Conservation (phyloP, 177 flowering plant genomes). For the Vitis hybrid region DNA sequence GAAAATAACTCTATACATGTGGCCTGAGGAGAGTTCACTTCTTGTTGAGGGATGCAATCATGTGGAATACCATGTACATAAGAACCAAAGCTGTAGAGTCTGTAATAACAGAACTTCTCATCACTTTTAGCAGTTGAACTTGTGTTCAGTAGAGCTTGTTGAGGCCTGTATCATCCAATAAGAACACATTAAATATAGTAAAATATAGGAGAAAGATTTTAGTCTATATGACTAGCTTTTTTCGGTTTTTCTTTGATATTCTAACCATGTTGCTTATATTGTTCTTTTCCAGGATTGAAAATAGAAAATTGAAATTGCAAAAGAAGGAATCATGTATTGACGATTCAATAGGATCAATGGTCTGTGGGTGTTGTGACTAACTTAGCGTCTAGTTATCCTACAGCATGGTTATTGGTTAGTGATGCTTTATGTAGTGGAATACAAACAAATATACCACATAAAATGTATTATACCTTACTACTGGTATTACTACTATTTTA, state of each 20-base stretch:
- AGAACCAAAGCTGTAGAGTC: conserved; percentile 12
- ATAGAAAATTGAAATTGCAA: background rate
- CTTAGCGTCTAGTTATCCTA: too few relatives aligned
- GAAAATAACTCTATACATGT: conserved; percentile 47
- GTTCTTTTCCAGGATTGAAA: background rate
- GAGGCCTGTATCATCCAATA: conserved; percentile 50
- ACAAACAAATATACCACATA: too few relatives aligned
- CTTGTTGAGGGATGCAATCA: conserved; percentile 4
- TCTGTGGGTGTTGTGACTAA: too few relatives aligned
- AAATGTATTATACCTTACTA: too few relatives aligned
- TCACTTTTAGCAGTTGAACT: conserved; percentile 45
- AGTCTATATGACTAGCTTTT: background rate
- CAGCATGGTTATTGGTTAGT: too few relatives aligned
- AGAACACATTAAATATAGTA: conserved; percentile 2
- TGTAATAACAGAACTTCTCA: conserved; percentile 4
- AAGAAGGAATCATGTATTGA: background rate
- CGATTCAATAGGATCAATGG: too few relatives aligned
- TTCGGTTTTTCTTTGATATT: background rate
- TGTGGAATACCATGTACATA: background rate
- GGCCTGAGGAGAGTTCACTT: conserved; percentile 13
- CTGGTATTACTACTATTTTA: too few relatives aligned
- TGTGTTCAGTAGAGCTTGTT: conserved; percentile 57
- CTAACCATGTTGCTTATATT: background rate
- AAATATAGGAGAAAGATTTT: background rate
- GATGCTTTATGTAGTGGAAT: too few relatives aligned